Conservation (phyloP, 345 rosid genomes). For the Firmiana major region DNA sequence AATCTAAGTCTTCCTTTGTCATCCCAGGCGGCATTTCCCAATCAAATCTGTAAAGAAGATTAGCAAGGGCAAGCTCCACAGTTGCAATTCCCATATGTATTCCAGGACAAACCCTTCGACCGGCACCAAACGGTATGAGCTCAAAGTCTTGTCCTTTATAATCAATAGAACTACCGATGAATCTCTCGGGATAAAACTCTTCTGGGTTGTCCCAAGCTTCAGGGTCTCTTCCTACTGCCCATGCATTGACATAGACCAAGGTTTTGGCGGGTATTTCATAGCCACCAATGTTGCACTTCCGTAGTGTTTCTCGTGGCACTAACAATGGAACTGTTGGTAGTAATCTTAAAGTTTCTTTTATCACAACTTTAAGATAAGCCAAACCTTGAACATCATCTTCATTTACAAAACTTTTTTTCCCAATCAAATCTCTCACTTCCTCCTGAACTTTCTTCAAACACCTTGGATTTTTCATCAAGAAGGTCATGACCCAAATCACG, state of each 20-base stretch:
- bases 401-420: conserved; percentile 27
- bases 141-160: not conserved
- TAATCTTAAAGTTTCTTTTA: conserved; percentile 35
- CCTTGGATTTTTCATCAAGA: conserved; percentile 30
- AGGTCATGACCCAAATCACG: conserved; percentile 38
- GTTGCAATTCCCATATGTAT: not conserved
- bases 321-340: conserved; percentile 29
- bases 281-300: conserved; percentile 26
- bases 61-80: not conserved
- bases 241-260: too few relatives aligned
- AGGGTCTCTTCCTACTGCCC: too few relatives aligned
- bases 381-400: conserved; percentile 35
- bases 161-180: not conserved
- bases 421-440: conserved; percentile 27
- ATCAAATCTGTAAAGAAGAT: not conserved
- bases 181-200: too few relatives aligned
- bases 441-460: conserved; percentile 29
- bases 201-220: too few relatives aligned
- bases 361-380: conserved; percentile 28
- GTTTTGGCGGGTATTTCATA: conserved; percentile 21
- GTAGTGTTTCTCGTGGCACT: conserved; percentile 26
- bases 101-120: not conserved
- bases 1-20: not conserved
- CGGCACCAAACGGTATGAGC: not conserved
- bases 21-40: not conserved